These are phyloP conservation scores for Nitzschia putrida DNA, from an alignment of 108 stramenopile species.

Conservation along the genomic window DNA sequence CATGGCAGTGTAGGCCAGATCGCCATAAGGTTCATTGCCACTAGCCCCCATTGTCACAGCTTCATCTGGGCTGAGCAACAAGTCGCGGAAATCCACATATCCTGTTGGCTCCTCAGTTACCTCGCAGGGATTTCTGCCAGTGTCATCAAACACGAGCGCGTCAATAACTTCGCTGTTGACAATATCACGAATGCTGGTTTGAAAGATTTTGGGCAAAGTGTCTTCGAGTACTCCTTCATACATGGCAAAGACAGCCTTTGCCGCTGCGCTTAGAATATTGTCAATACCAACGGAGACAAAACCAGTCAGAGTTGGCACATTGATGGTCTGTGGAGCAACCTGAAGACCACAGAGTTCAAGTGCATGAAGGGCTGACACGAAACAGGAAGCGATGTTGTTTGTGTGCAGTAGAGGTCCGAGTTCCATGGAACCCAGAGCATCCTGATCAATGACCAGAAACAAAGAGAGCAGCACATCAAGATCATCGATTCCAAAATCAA, in stretches of 20 bases:
- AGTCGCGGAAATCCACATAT: conserved; percentile 28
- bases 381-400: conserved; percentile 52
- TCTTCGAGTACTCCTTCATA: conserved; percentile 54
- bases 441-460: conserved; percentile 58
- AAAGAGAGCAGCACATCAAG: conserved; percentile 51
- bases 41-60: neutral
- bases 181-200: conserved; percentile 47
- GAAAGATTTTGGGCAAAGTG: conserved; percentile 58
- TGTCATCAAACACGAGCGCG: conserved; percentile 11
- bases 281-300: conserved; percentile 66
- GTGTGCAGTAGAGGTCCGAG: conserved; percentile 57
- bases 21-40: conserved; percentile 25
- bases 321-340: conserved; percentile 36
- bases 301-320: conserved; percentile 44
- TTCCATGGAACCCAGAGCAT: conserved; percentile 47
- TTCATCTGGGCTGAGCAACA: conserved; percentile 11
- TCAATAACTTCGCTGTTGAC: conserved; percentile 43
- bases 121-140: neutral
- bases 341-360: conserved; percentile 37
- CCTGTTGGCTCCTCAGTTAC: neutral
- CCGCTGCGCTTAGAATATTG: conserved; percentile 47
- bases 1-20: conserved; percentile 22
- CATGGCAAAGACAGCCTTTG: conserved; percentile 50
- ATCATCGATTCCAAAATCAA: conserved; percentile 44
- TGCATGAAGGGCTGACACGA: conserved; percentile 45